Percentiles rank a stretch among this genome's conserved stretches.
Conservation (phyloP, 208 protist species). For the Acanthamoeba lenticulata region DNA sequence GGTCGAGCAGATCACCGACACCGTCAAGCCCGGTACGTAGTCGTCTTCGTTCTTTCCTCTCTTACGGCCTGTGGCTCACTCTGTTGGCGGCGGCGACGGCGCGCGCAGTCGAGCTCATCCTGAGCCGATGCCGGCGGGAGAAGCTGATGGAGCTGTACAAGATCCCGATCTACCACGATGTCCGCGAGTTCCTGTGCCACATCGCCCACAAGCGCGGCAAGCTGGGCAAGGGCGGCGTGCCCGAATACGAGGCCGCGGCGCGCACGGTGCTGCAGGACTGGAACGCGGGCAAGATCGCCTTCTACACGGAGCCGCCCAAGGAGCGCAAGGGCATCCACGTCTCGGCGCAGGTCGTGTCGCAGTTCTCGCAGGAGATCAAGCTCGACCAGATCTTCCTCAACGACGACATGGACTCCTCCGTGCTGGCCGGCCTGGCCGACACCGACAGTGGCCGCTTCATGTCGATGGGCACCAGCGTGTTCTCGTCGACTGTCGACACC, state of each 20-base stretch:
- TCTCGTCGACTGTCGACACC: background rate
- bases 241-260: constrained; percentile 93
- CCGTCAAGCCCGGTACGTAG: constrained; percentile 81
- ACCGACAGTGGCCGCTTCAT: background rate
- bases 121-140: constrained; percentile 87
- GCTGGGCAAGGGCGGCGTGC: constrained; percentile 87
- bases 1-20: constrained; percentile 94
- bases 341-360: constrained; percentile 45
- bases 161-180: constrained; percentile 75
- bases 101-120: constrained; percentile 92
- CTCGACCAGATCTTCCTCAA: background rate
- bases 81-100: too few species aligned
- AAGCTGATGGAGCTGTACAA: constrained; percentile 81
- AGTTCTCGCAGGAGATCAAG: constrained; percentile 7
- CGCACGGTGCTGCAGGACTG: constrained; percentile 95
- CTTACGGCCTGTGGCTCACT: background rate
- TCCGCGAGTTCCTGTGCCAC: constrained; percentile 77
- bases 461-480: constrained; percentile 14
- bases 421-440: background rate
- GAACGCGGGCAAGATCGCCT: constrained; percentile 95
- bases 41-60: background rate
- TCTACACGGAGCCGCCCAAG: constrained; percentile 94
- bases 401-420: background rate
- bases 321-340: constrained; percentile 72
- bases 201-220: constrained; percentile 79